A percentile compares a stretch with the other conserved stretches of the same genome.
Conservation (phyloP, 768 basidiomycete species). For the Rhodotorula sphaerocarpa region DNA sequence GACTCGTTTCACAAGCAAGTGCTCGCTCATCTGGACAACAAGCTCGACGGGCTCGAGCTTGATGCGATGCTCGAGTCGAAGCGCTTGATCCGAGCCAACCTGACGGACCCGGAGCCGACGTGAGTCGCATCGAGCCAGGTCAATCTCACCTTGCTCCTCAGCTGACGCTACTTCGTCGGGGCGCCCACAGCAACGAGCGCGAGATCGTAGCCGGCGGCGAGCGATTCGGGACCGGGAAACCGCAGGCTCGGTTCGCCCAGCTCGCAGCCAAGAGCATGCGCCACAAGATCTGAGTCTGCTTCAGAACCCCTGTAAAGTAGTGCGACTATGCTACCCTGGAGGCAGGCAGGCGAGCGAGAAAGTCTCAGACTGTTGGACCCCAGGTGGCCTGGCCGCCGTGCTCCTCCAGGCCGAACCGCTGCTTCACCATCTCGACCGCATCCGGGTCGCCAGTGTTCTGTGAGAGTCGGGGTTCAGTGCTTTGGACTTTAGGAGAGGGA, state of each 20-base stretch:
- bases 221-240: slow-evolving; percentile 57
- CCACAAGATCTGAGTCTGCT: slow-evolving; percentile 22
- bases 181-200: slow-evolving; percentile 14
- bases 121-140: background rate
- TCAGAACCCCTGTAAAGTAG: too few species aligned
- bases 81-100: slow-evolving; percentile 11
- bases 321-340: background rate
- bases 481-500: too few species aligned
- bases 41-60: slow-evolving; percentile 13
- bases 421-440: slow-evolving; percentile 57
- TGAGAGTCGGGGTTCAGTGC: background rate
- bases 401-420: slow-evolving; percentile 26
- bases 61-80: slow-evolving; percentile 17
- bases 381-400: slow-evolving; percentile 1
- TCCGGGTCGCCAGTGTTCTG: slow-evolving; percentile 64
- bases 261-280: slow-evolving; percentile 21
- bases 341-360: background rate
- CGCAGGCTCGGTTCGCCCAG: slow-evolving; percentile 50
- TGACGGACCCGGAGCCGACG: slow-evolving; percentile 21
- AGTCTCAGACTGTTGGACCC: background rate
- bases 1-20: slow-evolving; percentile 8
- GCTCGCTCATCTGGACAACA: slow-evolving; percentile 9
- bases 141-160: background rate
- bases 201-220: slow-evolving; percentile 46
- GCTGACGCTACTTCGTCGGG: background rate